phyloP scores from a whole-genome alignment of 2,329 filamentous ascomycete genomes.

The Monilinia vaccinii-corymbosi region DNA sequence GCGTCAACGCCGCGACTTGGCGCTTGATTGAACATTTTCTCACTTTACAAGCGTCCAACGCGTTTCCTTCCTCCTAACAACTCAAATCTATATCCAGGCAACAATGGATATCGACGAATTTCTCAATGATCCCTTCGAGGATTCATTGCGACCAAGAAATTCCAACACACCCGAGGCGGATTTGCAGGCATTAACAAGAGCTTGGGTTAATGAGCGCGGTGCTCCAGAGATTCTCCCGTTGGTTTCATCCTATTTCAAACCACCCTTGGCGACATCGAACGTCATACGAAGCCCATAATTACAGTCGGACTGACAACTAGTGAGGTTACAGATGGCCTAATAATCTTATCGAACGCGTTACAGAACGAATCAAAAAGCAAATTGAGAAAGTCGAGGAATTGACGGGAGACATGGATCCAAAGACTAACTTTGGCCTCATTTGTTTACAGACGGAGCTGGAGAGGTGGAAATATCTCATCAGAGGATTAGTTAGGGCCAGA shows the following conservation, averaged over 20 bases:
- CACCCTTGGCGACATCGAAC: background rate
- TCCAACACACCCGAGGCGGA: constrained; percentile 65
- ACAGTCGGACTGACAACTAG: background rate
- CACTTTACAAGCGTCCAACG: background rate
- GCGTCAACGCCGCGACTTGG: background rate
- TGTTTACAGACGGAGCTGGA: constrained; percentile 95
- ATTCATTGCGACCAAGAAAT: constrained; percentile 28
- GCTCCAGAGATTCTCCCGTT: constrained; percentile 83
- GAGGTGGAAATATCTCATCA: constrained; percentile 80
- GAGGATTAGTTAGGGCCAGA: constrained; percentile 9
- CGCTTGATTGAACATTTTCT: background rate
- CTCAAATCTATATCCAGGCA: background rate
- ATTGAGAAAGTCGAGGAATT: constrained; percentile 65
- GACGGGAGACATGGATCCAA: constrained; percentile 79
- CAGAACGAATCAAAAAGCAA: constrained; percentile 60
- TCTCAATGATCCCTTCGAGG: constrained; percentile 46
- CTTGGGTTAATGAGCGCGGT: constrained; percentile 87
- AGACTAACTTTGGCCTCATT: constrained; percentile 86
- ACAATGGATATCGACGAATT: constrained; percentile 10
- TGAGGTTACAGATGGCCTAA: constrained; percentile 48
- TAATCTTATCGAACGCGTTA: constrained; percentile 72
- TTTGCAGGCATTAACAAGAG: constrained; percentile 79
- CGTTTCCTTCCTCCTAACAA: background rate
- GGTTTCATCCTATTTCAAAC: constrained; percentile 21
- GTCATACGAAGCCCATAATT: background rate